A percentile compares a stretch with the other conserved stretches of the same genome.
phyloP scores from a whole-genome alignment of 495 filamentous ascomycete species.

The Mycothermus thermophilus region DNA sequence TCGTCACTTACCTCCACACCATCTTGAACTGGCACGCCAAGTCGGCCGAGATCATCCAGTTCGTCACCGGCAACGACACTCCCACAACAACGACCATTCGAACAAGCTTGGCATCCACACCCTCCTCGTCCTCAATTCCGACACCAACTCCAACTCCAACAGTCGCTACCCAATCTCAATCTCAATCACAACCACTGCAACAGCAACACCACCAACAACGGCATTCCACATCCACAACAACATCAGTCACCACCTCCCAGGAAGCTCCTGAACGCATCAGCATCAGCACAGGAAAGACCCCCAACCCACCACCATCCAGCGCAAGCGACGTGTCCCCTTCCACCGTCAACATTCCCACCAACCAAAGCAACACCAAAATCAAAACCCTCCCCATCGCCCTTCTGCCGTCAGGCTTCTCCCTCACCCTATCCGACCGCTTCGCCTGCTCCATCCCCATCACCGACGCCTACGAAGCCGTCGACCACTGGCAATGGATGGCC shows the following conservation, averaged over 20 bases:
- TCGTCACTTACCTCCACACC: constrained; percentile 52
- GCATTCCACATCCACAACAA: too few species aligned
- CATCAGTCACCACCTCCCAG: too few species aligned
- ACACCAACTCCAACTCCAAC: too few species aligned
- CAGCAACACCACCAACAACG: too few species aligned
- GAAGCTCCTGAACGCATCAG: too few species aligned
- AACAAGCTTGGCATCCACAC: too few species aligned
- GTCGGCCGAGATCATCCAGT: constrained; percentile 49
- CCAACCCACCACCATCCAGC: too few species aligned
- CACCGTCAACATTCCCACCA: background rate
- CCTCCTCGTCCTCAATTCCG: background rate
- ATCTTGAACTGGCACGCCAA: constrained; percentile 59
- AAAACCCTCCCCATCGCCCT: constrained; percentile 49
- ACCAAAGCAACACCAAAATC: background rate
- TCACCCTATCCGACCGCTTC: constrained; percentile 62
- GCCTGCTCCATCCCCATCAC: constrained; percentile 56
- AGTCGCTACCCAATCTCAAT: too few species aligned
- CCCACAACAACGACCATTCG: too few species aligned
- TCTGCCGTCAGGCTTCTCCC: constrained; percentile 53
- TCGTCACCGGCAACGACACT: constrained; percentile 35
- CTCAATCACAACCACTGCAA: too few species aligned
- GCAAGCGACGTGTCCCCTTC: background rate
- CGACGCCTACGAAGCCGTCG: constrained; percentile 64
- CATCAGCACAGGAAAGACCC: too few species aligned
- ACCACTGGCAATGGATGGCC: constrained; percentile 98